Base-by-base conservation (phyloP, 2,329 filamentous ascomycete species). In the Colletotrichum karsti region DNA sequence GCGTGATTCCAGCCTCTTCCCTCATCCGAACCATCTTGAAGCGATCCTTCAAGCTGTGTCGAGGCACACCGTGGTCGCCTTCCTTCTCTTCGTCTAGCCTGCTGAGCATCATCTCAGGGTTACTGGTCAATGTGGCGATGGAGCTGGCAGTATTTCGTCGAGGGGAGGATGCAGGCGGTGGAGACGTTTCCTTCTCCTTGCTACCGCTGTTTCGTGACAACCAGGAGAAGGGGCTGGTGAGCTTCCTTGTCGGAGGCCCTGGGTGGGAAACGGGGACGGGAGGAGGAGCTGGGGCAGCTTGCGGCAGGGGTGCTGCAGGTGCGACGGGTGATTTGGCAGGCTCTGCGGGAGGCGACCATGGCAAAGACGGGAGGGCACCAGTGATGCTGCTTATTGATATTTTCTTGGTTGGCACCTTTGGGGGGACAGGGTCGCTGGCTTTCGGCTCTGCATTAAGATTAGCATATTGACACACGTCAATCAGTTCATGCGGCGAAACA, bases 181-280 rank as follows among this genome's bases (percentile, higher is more conserved):
- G 86, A 12, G 90, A 86, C 20, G 76, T 74, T 8, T 89, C 85
- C 71, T 87, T 86, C 4, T 85, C 83, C 74, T 90, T 90, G 57
- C 81, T 83, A 37, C 86, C 85, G 10, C 89, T 88, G 77, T 86
- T 91, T 72, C 93, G 85, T 33, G 93, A 93, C 41, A 97, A 86
- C 91, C 93, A 95, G 41, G 93, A 89, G 74, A 97, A 97, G n/a
- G 92, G 93, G 72, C 93, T 93, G 8, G 93, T 95, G 62, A 97
- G 87, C 78, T 96, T 97, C 75, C 94, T 86, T 67, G 87, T 72
- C 12, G 83, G 80, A 2, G 84, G 80, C 20, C 69, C 78, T 70
- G 69, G 75, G 77, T 61, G 80, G 66, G 41, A 76, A 74, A 69
- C 78, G 77, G 56, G 66, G 42, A 72, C 70, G 37, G 55, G 24